These are phyloP conservation scores for Pleurotus salmoneostramineus DNA, from an alignment of 768 basidiomycete genomes.

Conservation along the genomic window DNA sequence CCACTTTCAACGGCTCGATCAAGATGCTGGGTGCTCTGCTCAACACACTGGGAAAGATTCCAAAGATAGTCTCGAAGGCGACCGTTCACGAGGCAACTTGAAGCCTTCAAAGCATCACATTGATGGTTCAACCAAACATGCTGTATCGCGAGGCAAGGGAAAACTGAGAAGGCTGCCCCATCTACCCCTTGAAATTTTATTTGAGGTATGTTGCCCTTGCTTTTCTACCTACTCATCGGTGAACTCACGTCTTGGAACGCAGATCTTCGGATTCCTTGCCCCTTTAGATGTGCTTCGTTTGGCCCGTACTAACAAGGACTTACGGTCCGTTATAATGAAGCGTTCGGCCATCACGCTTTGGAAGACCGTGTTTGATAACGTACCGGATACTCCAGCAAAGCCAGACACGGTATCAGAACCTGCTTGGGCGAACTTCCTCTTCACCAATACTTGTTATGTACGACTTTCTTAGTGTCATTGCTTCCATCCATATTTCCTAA, in stretches of 20 bases:
- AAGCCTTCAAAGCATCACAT: too few species aligned
- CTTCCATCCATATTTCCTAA: too few species aligned
- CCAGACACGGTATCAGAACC: neutral
- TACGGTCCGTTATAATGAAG: conserved; percentile 4
- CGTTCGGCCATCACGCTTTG: neutral
- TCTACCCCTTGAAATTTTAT: neutral
- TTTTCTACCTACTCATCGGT: too few species aligned
- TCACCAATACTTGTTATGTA: conserved; percentile 2
- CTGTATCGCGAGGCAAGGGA: neutral
- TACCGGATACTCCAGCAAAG: neutral
- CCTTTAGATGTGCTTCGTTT: conserved; percentile 5
- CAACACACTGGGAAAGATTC: too few species aligned
- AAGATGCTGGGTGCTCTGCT: too few species aligned
- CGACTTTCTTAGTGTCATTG: neutral
- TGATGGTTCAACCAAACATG: too few species aligned
- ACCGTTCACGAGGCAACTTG: too few species aligned
- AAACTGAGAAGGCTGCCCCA: neutral
- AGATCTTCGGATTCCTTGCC: neutral
- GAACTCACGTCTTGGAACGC: too few species aligned
- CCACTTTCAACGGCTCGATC: too few species aligned
- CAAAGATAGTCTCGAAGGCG: too few species aligned
- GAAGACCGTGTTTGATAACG: neutral
- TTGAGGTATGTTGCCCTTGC: neutral
- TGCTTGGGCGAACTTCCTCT: conserved; percentile 1
- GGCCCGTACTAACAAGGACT: conserved; percentile 3